Evolutionary conservation across 2,329 filamentous ascomycete species (phyloP).

Genomic region (Chrysoporthe puriensis): DNA sequence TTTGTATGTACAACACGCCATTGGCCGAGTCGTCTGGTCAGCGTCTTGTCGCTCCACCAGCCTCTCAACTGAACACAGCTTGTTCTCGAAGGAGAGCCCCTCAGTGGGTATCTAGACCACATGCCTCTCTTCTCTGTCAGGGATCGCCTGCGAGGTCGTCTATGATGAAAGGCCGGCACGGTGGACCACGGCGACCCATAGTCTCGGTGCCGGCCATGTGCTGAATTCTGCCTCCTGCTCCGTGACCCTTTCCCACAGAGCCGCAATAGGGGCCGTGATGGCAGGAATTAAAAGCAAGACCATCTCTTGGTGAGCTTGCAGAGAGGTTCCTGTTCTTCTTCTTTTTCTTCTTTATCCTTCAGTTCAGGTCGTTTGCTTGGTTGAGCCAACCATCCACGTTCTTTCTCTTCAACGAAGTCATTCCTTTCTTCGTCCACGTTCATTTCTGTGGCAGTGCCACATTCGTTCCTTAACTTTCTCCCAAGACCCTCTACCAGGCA

Average conservation of each 20-base stretch:
- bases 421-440: slow-evolving; percentile 28
- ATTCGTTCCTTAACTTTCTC: slow-evolving; percentile 20
- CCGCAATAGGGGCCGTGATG: slow-evolving; percentile 10
- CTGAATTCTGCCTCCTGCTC: slow-evolving; percentile 10
- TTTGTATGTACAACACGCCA: slow-evolving; percentile 22
- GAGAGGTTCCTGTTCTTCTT: neutral
- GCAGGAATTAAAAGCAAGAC: slow-evolving; percentile 3
- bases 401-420: slow-evolving; percentile 22
- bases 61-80: neutral
- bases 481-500: slow-evolving; percentile 14
- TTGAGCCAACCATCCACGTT: slow-evolving; percentile 26
- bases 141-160: slow-evolving; percentile 14
- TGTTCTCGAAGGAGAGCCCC: slow-evolving; percentile 15
- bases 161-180: slow-evolving; percentile 25
- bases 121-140: slow-evolving; percentile 17
- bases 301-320: neutral
- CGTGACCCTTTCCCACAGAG: neutral
- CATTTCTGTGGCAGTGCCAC: slow-evolving; percentile 29
- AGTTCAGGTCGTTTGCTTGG: slow-evolving; percentile 27
- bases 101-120: slow-evolving; percentile 9
- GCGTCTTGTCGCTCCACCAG: slow-evolving; percentile 5
- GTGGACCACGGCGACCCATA: slow-evolving; percentile 21
- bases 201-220: slow-evolving; percentile 8
- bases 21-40: slow-evolving; percentile 12
- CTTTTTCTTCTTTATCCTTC: slow-evolving; percentile 20